Base-by-base conservation (phyloP, 1,284 basidiomycete species). In the Trametes polyzona region DNA sequence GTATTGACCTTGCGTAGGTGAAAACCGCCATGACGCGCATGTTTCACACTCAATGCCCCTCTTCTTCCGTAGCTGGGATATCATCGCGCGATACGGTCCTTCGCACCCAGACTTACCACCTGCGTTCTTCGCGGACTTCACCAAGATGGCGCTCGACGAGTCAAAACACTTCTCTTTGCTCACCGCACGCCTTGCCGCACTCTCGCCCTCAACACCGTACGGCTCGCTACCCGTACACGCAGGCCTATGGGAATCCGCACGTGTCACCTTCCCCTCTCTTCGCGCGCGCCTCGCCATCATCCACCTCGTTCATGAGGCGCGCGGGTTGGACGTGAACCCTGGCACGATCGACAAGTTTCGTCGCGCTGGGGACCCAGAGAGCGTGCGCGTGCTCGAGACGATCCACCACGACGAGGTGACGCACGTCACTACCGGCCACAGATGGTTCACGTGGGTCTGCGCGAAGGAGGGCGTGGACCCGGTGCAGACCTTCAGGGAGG, bases 281-380 rank as follows among this genome's bases (percentile, higher is more conserved):
- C 83, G 85, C 32, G 80, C 92, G 0, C 82, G 93, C 2, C 83
- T 95, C 24, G 90, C 91, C 1, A 95, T 95, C 71, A 93, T 95
- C 63, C 93, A 95, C 67, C 84, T 95, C 27, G 93, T 95, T 0
- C 93, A 95, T 69, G 93, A 95, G 76, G 92, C 93, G 1, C 78
- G 93, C 26, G 93, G 93, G 2, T 78, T 95, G 7, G 94, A 95
- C 72, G 90, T 95, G 57, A 93, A 93, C 68, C 93, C 93, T 0
- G 78, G 81, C 12, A 95, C 93, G 3, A 93, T 96, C 64, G 87
- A 85, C 57, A 84, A 87, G 59, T 92, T 95, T 67, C 76, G 81
- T 8, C 81, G 83, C 29, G 86, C 87, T 10, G 83, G 89, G 17
- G 93, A 95, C 70, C 63, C 65, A 11, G 86, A 89, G 57, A 92